Percentiles rank a stretch among this genome's conserved stretches.
Evolutionary conservation across 2,329 filamentous ascomycete genomes (phyloP).

Genomic region (Pseudogymnoascus sp.): DNA sequence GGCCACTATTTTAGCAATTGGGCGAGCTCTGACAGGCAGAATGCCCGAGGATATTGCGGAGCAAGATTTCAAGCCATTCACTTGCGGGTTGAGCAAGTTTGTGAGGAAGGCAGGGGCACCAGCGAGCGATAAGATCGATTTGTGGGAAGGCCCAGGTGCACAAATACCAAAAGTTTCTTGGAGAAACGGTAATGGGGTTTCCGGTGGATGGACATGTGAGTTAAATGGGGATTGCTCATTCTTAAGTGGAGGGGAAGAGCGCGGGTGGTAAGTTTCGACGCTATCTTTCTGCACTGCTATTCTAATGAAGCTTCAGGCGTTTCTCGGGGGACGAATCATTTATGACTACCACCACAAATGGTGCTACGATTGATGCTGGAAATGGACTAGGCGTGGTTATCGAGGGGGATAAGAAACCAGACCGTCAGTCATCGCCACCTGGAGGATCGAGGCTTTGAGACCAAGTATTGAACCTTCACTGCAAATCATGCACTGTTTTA

Average conservation of each 20-base stretch:
- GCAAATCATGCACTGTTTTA: not conserved
- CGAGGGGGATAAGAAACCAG: constrained; percentile 24
- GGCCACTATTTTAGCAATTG: constrained; percentile 78
- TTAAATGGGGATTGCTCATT: constrained; percentile 80
- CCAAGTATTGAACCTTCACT: not conserved
- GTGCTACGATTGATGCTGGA: constrained; percentile 26
- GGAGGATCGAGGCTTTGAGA: constrained; percentile 15
- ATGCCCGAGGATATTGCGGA: constrained; percentile 63
- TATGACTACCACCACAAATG: constrained; percentile 25
- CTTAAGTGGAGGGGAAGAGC: constrained; percentile 68
- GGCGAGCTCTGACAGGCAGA: constrained; percentile 67
- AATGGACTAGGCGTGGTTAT: constrained; percentile 30
- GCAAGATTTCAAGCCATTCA: constrained; percentile 80
- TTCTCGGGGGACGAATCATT: constrained; percentile 53
- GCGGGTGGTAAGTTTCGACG: constrained; percentile 63
- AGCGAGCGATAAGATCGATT: constrained; percentile 29
- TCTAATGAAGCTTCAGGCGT: constrained; percentile 30
- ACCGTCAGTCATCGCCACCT: not conserved
- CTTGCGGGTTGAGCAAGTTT: constrained; percentile 70
- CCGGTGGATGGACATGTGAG: constrained; percentile 72
- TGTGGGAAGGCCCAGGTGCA: constrained; percentile 31
- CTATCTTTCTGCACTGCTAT: constrained; percentile 13
- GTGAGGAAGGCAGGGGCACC: constrained; percentile 37
- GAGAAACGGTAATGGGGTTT: constrained; percentile 52
- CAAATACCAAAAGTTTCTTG: constrained; percentile 40